phyloP scores from a whole-genome alignment of 768 basidiomycete genomes.

The Auricularia heimuer region DNA sequence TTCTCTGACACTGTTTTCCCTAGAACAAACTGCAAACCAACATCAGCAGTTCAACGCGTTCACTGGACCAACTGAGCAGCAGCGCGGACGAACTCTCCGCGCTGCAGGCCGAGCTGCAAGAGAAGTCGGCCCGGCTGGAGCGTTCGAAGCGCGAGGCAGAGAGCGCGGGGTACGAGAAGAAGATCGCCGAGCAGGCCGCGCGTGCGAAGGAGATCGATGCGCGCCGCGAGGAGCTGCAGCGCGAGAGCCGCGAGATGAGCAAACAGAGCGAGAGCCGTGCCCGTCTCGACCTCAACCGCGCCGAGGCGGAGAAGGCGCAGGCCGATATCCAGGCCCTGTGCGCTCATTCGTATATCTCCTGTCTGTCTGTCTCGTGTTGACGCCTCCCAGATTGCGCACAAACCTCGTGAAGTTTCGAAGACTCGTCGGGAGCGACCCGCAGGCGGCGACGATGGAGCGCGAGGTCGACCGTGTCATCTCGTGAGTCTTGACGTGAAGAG shows the following conservation, averaged over 20 bases:
- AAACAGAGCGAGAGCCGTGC: slow-evolving; percentile 75
- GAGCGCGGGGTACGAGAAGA: slow-evolving; percentile 54
- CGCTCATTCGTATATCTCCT: slow-evolving; percentile 15
- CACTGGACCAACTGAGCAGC: slow-evolving; percentile 46
- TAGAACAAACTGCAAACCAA: slow-evolving; percentile 17
- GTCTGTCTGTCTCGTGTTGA: slow-evolving; percentile 6
- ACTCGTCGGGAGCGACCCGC: slow-evolving; percentile 49
- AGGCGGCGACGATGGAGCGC: slow-evolving; percentile 59
- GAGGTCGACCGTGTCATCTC: slow-evolving; percentile 45
- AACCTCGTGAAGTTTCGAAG: slow-evolving; percentile 54
- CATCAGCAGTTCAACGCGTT: slow-evolving; percentile 42
- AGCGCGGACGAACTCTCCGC: slow-evolving; percentile 45
- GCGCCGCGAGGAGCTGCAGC: slow-evolving; percentile 55
- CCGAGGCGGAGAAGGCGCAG: slow-evolving; percentile 54
- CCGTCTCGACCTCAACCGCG: slow-evolving; percentile 62
- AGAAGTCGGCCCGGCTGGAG: slow-evolving; percentile 51
- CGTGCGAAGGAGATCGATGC: slow-evolving; percentile 57
- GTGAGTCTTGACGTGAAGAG: not conserved
- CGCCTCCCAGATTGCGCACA: slow-evolving; percentile 46
- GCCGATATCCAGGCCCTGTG: slow-evolving; percentile 62
- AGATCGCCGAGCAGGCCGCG: slow-evolving; percentile 41
- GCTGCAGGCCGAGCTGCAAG: slow-evolving; percentile 54
- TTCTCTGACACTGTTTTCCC: not conserved
- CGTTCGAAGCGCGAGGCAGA: slow-evolving; percentile 51
- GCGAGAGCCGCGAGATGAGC: slow-evolving; percentile 61